phyloP scores from a whole-genome alignment of 2,329 filamentous ascomycete genomes.

The Zasmidium citrigriseum region DNA sequence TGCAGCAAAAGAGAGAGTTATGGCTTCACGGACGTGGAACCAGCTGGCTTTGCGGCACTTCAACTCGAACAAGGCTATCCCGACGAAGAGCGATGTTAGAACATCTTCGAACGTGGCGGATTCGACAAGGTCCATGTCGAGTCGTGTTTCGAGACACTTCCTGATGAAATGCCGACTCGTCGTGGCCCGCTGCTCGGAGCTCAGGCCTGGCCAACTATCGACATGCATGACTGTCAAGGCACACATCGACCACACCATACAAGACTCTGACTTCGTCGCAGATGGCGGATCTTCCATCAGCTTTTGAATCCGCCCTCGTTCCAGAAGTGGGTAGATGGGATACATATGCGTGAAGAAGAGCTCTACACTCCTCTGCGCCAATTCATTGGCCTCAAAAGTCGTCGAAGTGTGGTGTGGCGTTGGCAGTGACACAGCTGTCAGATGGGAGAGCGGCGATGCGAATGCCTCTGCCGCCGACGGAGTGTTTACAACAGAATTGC shows the following conservation, averaged over 20 bases:
- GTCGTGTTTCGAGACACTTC: constrained; percentile 12
- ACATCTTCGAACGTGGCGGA: constrained; percentile 13
- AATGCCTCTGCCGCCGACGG: background rate
- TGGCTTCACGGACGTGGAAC: constrained; percentile 22
- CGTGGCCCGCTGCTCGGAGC: constrained; percentile 10
- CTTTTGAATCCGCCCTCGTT: background rate
- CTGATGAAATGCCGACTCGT: constrained; percentile 11
- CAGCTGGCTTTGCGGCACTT: constrained; percentile 20
- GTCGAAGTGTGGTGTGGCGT: background rate
- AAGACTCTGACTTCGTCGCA: background rate
- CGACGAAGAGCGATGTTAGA: constrained; percentile 18
- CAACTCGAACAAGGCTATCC: constrained; percentile 20
- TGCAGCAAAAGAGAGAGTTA: constrained; percentile 11
- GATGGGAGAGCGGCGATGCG: background rate
- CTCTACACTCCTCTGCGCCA: constrained; percentile 9
- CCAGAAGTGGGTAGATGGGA: constrained; percentile 16
- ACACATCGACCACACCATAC: constrained; percentile 19
- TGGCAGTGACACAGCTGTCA: background rate
- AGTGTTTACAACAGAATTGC: too few relatives aligned
- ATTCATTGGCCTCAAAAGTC: background rate
- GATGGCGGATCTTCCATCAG: constrained; percentile 2
- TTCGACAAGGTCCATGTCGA: constrained; percentile 7
- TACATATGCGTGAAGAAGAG: constrained; percentile 21
- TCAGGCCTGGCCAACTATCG: constrained; percentile 16
- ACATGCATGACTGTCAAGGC: constrained; percentile 15